phyloP scores from a whole-genome alignment of 352 stramenopile species.

The Blastocystis sp. region DNA sequence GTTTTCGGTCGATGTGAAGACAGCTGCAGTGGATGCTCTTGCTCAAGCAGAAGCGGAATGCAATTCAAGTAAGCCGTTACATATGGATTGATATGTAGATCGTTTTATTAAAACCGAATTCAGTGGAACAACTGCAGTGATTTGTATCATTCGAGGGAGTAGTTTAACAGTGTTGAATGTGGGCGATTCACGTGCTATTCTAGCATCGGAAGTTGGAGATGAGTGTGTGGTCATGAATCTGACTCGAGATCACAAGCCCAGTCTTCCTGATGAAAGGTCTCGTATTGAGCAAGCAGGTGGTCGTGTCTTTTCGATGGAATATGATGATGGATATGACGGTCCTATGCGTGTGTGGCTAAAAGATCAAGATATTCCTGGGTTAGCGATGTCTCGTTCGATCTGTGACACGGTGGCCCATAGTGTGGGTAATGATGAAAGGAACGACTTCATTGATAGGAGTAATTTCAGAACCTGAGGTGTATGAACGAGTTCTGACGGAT shows the following conservation, averaged over 20 bases:
- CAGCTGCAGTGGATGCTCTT: background rate
- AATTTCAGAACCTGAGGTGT: constrained; percentile 87
- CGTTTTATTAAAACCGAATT: constrained; percentile 65
- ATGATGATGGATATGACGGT: constrained; percentile 93
- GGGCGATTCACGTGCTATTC: constrained; percentile 81
- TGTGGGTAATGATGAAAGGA: constrained; percentile 64
- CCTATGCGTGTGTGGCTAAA: constrained; percentile 90
- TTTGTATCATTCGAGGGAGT: constrained; percentile 77
- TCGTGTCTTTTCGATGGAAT: constrained; percentile 93
- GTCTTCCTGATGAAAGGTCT: constrained; percentile 83
- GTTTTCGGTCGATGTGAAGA: background rate
- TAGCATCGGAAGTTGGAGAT: constrained; percentile 57
- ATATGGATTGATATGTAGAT: background rate
- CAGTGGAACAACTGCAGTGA: constrained; percentile 75
- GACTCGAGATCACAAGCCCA: constrained; percentile 93
- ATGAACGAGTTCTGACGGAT: constrained; percentile 71
- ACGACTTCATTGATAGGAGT: constrained; percentile 69
- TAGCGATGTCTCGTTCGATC: constrained; percentile 91
- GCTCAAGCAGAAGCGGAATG: background rate
- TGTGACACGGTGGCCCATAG: constrained; percentile 89
- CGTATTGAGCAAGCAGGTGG: constrained; percentile 73
- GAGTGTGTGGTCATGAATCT: constrained; percentile 71
- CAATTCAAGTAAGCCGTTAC: background rate
- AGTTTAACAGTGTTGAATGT: constrained; percentile 88
- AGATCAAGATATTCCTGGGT: constrained; percentile 92